These are phyloP conservation scores for Onygenales sp. DNA, from an alignment of 2,329 filamentous ascomycete genomes.

Conservation along the genomic window DNA sequence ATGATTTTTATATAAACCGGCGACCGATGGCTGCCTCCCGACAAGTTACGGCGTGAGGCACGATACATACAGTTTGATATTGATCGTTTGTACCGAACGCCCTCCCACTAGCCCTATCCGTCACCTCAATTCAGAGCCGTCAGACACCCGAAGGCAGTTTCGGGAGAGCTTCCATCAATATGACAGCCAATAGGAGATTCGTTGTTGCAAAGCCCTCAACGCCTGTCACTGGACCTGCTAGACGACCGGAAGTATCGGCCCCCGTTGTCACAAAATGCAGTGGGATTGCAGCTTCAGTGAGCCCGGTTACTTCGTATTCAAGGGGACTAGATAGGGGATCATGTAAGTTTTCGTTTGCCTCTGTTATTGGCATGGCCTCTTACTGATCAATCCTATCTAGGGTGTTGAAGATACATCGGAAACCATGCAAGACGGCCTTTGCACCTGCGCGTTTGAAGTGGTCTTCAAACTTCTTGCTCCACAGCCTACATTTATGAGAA, in stretches of 20 bases:
- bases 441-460: conserved; percentile 21
- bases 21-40: no score
- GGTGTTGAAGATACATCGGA: conserved; percentile 21
- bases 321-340: conserved; percentile 26
- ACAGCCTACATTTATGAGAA: conserved; percentile 12
- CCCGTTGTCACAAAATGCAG: conserved; percentile 10
- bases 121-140: no score
- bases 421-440: conserved; percentile 10
- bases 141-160: no score
- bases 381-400: conserved; percentile 17
- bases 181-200: no score
- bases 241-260: conserved; percentile 7
- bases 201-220: no score
- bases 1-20: no score
- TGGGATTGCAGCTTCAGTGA: conserved; percentile 15
- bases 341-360: conserved; percentile 21
- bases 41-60: no score
- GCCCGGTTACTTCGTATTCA: conserved; percentile 24
- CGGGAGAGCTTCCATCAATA: no score
- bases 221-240: not conserved
- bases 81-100: no score
- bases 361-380: conserved; percentile 5
- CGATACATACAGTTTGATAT: no score
- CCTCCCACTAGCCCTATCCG: no score
- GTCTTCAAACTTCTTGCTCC: conserved; percentile 9